Evolutionary conservation across 768 basidiomycete species (phyloP).

Genomic region (Leccinum imitatum): DNA sequence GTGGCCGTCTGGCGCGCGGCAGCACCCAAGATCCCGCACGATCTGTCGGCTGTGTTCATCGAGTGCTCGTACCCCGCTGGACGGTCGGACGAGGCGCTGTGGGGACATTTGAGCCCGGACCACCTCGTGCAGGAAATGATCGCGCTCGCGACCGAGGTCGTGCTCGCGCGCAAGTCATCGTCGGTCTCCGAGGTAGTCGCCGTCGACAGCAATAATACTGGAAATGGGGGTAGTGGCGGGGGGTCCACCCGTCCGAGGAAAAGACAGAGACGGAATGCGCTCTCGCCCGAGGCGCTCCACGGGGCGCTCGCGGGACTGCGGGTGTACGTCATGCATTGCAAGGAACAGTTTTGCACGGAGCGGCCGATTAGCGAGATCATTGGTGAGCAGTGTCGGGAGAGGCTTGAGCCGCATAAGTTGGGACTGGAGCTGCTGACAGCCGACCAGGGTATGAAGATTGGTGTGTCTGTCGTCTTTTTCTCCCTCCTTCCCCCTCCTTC

Average conservation of each 20-base stretch:
- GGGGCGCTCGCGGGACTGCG: conserved; percentile 57
- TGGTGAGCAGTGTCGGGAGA: conserved; percentile 62
- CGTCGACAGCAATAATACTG: background rate
- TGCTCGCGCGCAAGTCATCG: conserved; percentile 36
- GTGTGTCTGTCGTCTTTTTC: conserved; percentile 41
- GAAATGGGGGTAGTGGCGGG: background rate
- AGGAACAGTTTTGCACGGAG: conserved; percentile 61
- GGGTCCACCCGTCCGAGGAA: conserved; percentile 28
- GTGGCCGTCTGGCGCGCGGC: conserved; percentile 78
- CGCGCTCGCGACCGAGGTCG: conserved; percentile 67
- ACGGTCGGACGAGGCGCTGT: conserved; percentile 64
- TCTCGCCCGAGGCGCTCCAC: conserved; percentile 43
- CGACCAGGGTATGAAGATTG: conserved; percentile 78
- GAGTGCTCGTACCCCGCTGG: conserved; percentile 90
- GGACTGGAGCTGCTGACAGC: conserved; percentile 72
- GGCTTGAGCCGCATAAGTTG: conserved; percentile 60
- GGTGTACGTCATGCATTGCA: conserved; percentile 87
- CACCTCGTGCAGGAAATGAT: conserved; percentile 76
- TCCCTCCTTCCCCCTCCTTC: too few relatives aligned
- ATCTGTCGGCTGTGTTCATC: conserved; percentile 81
- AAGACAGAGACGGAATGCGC: conserved; percentile 38
- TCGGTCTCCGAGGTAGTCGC: background rate
- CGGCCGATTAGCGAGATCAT: conserved; percentile 65
- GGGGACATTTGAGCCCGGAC: conserved; percentile 84
- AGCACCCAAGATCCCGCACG: conserved; percentile 69